A percentile compares a stretch with the other conserved stretches of the same genome.
Evolutionary conservation across 176 grass and related monocot species (phyloP).

Genomic region (Metroxylon sagu): DNA sequence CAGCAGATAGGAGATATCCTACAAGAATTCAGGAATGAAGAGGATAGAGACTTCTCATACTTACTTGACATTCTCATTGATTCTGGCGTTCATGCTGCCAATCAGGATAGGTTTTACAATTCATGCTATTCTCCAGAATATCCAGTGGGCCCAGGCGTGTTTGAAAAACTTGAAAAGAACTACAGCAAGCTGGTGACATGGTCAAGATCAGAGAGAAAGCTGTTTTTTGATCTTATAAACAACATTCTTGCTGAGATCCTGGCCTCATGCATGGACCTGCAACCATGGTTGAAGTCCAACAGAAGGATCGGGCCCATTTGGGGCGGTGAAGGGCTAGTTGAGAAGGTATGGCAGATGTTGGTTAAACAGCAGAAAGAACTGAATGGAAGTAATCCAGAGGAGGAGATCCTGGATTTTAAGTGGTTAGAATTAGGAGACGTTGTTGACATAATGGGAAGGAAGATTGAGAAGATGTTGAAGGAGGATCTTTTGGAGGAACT

Average conservation of each 20-base stretch:
- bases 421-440: conserved; percentile 40
- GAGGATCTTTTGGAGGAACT: conserved; percentile 54
- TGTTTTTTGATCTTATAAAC: conserved; percentile 56
- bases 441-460: conserved; percentile 31
- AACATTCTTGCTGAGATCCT: conserved; percentile 46
- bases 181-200: conserved; percentile 37
- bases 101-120: conserved; percentile 38
- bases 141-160: conserved; percentile 33
- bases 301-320: conserved; percentile 19
- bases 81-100: conserved; percentile 33
- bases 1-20: conserved; percentile 1
- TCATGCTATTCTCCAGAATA: conserved; percentile 34
- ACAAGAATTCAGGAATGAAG: conserved; percentile 51
- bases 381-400: conserved; percentile 17
- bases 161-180: conserved; percentile 64
- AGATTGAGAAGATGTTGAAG: conserved; percentile 33
- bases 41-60: conserved; percentile 61
- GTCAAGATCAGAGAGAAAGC: conserved; percentile 49
- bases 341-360: conserved; percentile 51
- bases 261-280: conserved; percentile 30
- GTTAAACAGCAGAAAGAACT: conserved; percentile 31
- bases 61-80: conserved; percentile 56
- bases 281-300: conserved; percentile 33
- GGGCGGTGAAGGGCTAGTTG: conserved; percentile 41
- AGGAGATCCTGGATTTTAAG: conserved; percentile 44